Evolutionary conservation across 2,329 filamentous ascomycete species (phyloP).

Genomic region (Diaporthe helianthi): DNA sequence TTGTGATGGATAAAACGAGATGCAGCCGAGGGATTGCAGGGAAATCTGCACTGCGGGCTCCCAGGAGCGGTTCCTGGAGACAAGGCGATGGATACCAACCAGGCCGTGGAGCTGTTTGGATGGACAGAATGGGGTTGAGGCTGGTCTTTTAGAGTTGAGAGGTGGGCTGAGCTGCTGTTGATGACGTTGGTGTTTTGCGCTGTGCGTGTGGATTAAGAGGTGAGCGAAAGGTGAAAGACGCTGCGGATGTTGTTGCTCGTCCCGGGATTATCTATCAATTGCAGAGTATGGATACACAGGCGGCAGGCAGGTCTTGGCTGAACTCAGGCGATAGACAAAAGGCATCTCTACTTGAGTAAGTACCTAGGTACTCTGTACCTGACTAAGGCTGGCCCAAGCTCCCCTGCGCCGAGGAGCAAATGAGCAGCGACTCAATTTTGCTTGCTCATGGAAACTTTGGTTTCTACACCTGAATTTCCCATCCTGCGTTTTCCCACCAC

Average conservation of each 20-base stretch:
- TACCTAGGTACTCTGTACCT: too few species aligned
- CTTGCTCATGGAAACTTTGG: conserved; percentile 23
- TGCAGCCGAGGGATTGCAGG: conserved; percentile 4
- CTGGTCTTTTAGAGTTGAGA: neutral
- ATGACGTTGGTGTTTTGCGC: neutral
- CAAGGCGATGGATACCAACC: neutral
- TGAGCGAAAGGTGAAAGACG: neutral
- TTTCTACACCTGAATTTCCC: neutral
- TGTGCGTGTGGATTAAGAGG: neutral
- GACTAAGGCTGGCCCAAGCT: conserved; percentile 5
- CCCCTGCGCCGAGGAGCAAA: conserved; percentile 16
- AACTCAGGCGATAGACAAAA: neutral
- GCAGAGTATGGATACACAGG: neutral
- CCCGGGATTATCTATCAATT: neutral
- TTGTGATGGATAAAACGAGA: conserved; percentile 25
- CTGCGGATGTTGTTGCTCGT: conserved; percentile 8
- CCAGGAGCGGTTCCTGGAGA: neutral
- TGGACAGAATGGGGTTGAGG: neutral
- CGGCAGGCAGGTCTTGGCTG: neutral
- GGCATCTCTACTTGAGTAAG: too few species aligned
- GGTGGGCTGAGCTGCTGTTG: neutral
- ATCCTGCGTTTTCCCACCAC: neutral
- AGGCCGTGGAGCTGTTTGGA: neutral
- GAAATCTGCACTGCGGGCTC: conserved; percentile 4
- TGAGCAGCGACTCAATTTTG: conserved; percentile 32